phyloP scores from a whole-genome alignment of 345 rosid genomes.

The Toxicodendron radicans region DNA sequence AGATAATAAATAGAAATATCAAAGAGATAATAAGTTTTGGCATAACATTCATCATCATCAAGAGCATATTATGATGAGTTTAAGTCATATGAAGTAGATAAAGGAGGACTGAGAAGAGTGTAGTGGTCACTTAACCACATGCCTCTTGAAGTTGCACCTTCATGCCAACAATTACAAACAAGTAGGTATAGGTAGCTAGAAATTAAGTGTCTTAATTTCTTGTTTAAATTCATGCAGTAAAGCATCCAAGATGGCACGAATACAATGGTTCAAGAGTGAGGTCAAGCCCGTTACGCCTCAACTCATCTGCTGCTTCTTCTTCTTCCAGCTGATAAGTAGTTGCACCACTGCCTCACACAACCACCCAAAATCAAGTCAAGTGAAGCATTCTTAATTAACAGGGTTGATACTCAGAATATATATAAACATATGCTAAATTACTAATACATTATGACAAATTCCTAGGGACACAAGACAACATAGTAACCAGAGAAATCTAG shows the following conservation, averaged over 20 bases:
- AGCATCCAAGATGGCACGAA: conserved; percentile 62
- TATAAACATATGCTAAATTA: background rate
- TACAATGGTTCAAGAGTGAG: conserved; percentile 63
- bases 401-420: too few relatives aligned
- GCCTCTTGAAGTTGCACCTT: background rate
- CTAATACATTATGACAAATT: background rate
- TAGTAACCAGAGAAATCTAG: too few relatives aligned
- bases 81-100: background rate
- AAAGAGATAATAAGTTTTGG: too few relatives aligned
- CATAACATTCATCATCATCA: background rate
- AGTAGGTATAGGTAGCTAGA: background rate
- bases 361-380: background rate
- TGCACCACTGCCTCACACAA: conserved; percentile 42
- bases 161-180: background rate
- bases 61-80: background rate
- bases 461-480: background rate
- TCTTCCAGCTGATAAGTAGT: conserved; percentile 39
- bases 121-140: background rate
- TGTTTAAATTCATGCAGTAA: conserved; percentile 34
- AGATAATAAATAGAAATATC: background rate
- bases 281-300: conserved; percentile 66
- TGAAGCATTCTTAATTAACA: background rate
- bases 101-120: background rate
- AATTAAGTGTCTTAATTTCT: background rate
- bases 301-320: conserved; percentile 44